Base-by-base conservation (phyloP, 2,329 filamentous ascomycete genomes). In the Epichloe sibirici region DNA sequence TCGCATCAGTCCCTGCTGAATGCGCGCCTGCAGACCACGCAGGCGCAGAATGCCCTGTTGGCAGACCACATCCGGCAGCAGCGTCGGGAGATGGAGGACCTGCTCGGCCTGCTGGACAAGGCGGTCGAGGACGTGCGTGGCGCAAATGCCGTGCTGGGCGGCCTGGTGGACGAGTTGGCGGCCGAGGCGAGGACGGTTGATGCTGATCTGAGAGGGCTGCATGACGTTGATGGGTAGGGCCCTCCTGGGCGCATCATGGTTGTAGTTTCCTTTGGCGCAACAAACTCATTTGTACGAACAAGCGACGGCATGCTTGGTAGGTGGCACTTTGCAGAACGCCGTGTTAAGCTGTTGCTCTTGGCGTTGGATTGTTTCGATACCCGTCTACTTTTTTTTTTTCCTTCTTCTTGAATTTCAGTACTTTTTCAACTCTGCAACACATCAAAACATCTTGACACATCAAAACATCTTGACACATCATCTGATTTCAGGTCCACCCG, bases 1-100 rank as follows among this genome's bases (percentile, higher is more conserved):
- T 66, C 72, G 15, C 77, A 82, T 61, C 75, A 76, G 51, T 74
- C 73, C 2, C 74, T 76, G 58, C 74, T 84, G 55, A 79, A 79
- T 61, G 78, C 77, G 8, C 71, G 69, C 46, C 68, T 84, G 37
- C 76, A 78, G 60, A 79, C 77, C 23, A 72, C 71, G 44, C 78
- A 82, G 62, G 70, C 73, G 15, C 72, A 76, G 59, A 85, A 85
- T 62, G 74, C 75, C 13, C 69, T 66, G 5, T 66, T 83, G 17
- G 76, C 73, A 53, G 71, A 72, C 44, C 72, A 74, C 51, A 69
- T 84, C 12, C 65, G 67, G 49, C 65, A 62, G 42, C 81, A 85
- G 69, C 72, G 78, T 55, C 66, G 65, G 2, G 79, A 83, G 66
- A 75, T 81, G 38, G 74, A 74, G 51, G 65, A 63, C 21, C 66